Evolutionary conservation across 345 rosid species (phyloP).

Genomic region (Linum usitatissimum): DNA sequence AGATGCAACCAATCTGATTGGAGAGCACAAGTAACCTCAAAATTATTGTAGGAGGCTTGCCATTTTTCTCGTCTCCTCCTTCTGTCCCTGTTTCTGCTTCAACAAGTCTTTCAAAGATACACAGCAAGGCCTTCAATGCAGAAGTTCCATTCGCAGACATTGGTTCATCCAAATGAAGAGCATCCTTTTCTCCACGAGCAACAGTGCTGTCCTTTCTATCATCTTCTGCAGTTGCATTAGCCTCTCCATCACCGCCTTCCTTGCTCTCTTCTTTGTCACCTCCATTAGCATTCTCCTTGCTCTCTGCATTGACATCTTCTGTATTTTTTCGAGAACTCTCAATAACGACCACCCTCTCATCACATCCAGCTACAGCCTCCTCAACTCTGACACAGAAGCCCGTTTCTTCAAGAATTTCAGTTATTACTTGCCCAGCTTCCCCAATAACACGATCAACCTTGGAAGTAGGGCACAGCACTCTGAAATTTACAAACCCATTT

Average conservation of each 20-base stretch:
- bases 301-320: constrained; percentile 16
- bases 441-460: constrained; percentile 30
- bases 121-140: constrained; percentile 37
- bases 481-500: constrained; percentile 18
- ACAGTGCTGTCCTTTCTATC: constrained; percentile 16
- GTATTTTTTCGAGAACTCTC: constrained; percentile 21
- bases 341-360: constrained; percentile 46
- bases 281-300: constrained; percentile 11
- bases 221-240: constrained; percentile 13
- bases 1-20: constrained; percentile 52
- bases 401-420: constrained; percentile 41
- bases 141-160: constrained; percentile 27
- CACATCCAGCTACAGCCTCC: constrained; percentile 44
- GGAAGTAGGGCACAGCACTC: constrained; percentile 40
- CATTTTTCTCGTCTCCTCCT: constrained; percentile 27
- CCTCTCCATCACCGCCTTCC: constrained; percentile 16
- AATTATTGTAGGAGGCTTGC: constrained; percentile 21
- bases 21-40: constrained; percentile 51
- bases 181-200: constrained; percentile 22
- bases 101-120: constrained; percentile 45
- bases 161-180: constrained; percentile 22
- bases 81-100: constrained; percentile 27
- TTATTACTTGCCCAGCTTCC: constrained; percentile 27
- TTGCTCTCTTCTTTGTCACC: constrained; percentile 13
- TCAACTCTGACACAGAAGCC: constrained; percentile 41